Percentiles rank a stretch among this genome's conserved stretches.
phyloP scores from a whole-genome alignment of 192 early-diverging fungal species.

The Coemansia sp. region DNA sequence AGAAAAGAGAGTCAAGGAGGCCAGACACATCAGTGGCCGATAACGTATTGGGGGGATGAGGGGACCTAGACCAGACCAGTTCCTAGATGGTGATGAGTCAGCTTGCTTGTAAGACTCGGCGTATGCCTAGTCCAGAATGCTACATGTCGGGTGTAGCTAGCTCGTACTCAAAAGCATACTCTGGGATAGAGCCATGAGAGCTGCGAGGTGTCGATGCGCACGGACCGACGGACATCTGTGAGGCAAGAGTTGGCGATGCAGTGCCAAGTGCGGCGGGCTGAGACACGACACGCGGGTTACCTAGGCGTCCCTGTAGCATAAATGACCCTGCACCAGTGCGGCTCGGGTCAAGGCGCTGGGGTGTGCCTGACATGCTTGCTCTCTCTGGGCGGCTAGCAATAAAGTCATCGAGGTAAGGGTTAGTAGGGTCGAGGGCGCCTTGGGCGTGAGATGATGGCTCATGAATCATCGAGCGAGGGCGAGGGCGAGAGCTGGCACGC shows the following conservation, averaged over 20 bases:
- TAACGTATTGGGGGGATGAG: not conserved
- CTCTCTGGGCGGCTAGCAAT: conserved; percentile 24
- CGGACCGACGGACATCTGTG: conserved; percentile 16
- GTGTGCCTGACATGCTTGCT: conserved; percentile 14
- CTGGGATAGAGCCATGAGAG: conserved; percentile 24
- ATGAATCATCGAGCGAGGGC: conserved; percentile 45
- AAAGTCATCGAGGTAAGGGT: conserved; percentile 50
- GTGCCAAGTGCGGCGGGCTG: conserved; percentile 19
- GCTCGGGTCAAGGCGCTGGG: conserved; percentile 21
- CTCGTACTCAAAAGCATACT: conserved; percentile 14
- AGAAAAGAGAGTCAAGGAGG: not conserved
- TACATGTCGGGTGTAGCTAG: not conserved
- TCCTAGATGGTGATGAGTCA: not conserved
- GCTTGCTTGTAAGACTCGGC: not conserved
- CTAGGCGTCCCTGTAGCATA: conserved; percentile 13
- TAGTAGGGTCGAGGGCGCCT: conserved; percentile 35
- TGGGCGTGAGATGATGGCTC: conserved; percentile 8
- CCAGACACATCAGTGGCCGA: not conserved
- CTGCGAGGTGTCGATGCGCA: conserved; percentile 17
- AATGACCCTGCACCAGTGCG: not conserved
- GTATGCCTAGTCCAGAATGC: not conserved
- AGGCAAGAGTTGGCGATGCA: conserved; percentile 16
- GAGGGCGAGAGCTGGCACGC: conserved; percentile 13
- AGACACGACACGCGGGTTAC: conserved; percentile 18
- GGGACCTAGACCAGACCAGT: not conserved